A percentile compares a stretch with the other conserved stretches of the same genome.
Evolutionary conservation across 768 basidiomycete species (phyloP).

Genomic region (Erythrobasidium yunnanense): DNA sequence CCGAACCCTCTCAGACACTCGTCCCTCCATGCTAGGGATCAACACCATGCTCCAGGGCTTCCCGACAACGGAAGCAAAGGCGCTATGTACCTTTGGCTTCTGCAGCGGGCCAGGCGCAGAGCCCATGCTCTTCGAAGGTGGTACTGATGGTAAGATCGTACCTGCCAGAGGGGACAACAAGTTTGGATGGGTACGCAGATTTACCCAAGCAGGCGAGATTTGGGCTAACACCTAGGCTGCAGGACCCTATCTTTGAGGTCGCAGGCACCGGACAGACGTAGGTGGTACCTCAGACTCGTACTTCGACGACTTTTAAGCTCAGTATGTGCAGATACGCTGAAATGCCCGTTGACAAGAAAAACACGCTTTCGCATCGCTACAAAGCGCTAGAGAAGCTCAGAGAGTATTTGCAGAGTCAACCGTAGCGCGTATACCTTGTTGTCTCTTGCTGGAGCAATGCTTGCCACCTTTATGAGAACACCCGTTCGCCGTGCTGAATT

Average conservation of each 20-base stretch:
- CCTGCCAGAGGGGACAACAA: constrained; percentile 61
- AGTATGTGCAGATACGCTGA: constrained; percentile 53
- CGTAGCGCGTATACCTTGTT: constrained; percentile 1
- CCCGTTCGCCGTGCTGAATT: neutral
- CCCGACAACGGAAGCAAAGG: constrained; percentile 64
- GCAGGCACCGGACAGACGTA: constrained; percentile 67
- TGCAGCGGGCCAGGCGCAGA: constrained; percentile 68
- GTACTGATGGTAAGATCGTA: constrained; percentile 81
- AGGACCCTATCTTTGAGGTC: constrained; percentile 71
- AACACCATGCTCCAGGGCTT: constrained; percentile 72
- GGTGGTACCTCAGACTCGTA: constrained; percentile 31
- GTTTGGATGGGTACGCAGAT: constrained; percentile 88
- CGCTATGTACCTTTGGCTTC: constrained; percentile 93
- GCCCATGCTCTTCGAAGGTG: constrained; percentile 73
- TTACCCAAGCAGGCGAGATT: constrained; percentile 46
- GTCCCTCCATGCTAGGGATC: constrained; percentile 53
- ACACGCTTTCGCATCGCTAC: constrained; percentile 56
- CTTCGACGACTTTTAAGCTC: neutral
- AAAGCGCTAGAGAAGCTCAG: constrained; percentile 59
- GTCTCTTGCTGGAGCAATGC: neutral
- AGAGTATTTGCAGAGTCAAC: constrained; percentile 43
- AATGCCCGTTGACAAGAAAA: constrained; percentile 57
- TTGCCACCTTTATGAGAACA: neutral
- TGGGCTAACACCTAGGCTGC: neutral
- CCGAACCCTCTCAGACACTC: neutral